A percentile compares a stretch with the other conserved stretches of the same genome.
These are phyloP conservation scores for Ampelocalamus luodianensis DNA, from an alignment of 176 grass and related monocot species.

Conservation along the genomic window DNA sequence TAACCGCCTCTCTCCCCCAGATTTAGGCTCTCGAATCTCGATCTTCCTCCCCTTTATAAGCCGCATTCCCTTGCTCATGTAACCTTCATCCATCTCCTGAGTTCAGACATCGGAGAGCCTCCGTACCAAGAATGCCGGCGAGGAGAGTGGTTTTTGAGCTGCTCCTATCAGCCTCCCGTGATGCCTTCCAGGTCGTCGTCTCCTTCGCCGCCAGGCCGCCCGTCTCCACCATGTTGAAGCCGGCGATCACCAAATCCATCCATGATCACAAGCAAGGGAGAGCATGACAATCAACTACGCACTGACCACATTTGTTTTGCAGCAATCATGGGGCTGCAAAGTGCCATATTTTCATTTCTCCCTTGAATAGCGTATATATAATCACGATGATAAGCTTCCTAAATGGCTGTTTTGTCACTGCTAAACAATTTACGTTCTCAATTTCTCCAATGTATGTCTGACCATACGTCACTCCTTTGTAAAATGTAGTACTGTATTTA, in stretches of 20 bases:
- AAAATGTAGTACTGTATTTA: background rate
- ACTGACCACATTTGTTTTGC: background rate
- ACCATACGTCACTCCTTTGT: background rate
- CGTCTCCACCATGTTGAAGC: slow-evolving; percentile 58
- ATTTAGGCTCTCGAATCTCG: background rate
- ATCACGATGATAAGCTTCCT: background rate
- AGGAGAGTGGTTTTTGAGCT: slow-evolving; percentile 36
- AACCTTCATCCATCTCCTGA: background rate
- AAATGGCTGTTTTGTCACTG: background rate
- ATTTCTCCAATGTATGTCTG: background rate
- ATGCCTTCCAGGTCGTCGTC: slow-evolving; percentile 56
- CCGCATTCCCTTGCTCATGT: background rate
- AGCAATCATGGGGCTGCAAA: background rate
- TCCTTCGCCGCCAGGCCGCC: slow-evolving; percentile 47
- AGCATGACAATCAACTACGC: background rate
- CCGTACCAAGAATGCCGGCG: slow-evolving; percentile 20
- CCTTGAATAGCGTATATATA: background rate
- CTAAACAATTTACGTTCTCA: background rate
- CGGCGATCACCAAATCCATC: slow-evolving; percentile 35
- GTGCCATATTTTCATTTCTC: background rate
- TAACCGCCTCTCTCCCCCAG: background rate
- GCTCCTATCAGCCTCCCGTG: slow-evolving; percentile 45
- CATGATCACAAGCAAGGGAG: background rate
- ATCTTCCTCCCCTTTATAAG: background rate
- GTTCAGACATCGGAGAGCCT: background rate